Evolutionary conservation across 352 stramenopile species (phyloP).

Genomic region (Pythium rhizo-oryzae): DNA sequence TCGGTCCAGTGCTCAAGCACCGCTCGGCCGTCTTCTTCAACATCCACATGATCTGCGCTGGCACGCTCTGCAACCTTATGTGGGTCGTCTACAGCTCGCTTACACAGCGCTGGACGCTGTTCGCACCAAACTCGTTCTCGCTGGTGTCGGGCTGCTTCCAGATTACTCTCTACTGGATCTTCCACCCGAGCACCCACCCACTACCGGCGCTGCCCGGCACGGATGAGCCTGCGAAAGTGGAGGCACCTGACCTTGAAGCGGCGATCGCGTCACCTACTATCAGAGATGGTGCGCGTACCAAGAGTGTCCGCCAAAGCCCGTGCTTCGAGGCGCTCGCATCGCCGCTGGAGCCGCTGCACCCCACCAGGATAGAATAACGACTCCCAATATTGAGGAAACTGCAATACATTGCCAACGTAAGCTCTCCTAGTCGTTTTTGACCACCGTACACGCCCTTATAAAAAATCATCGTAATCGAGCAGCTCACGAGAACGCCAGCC

Average conservation of each 20-base stretch:
- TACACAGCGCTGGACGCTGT: conserved; percentile 48
- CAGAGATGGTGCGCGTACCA: neutral
- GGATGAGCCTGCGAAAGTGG: neutral
- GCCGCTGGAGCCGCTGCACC: neutral
- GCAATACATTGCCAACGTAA: neutral
- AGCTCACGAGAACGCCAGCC: conserved; percentile 14
- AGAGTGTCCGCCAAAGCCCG: neutral
- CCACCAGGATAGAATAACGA: neutral
- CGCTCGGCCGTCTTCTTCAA: conserved; percentile 55
- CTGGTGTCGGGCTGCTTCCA: conserved; percentile 38
- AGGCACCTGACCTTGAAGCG: neutral
- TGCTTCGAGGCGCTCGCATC: neutral
- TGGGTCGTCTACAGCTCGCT: conserved; percentile 58
- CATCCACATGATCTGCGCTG: conserved; percentile 58
- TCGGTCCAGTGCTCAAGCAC: conserved; percentile 48
- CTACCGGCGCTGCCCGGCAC: conserved; percentile 3
- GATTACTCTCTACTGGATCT: conserved; percentile 49
- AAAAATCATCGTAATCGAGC: neutral
- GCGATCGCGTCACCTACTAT: neutral
- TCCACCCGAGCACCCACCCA: conserved; percentile 45
- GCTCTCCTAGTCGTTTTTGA: too few relatives aligned
- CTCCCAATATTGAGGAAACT: neutral
- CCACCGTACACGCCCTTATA: too few relatives aligned
- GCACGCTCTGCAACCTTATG: conserved; percentile 28
- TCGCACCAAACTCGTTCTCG: conserved; percentile 54